Evolutionary conservation across 73 alveolate genomes (phyloP), one percentile per base, ranked within the genome.

Genomic region (Paramecium caudatum): DNA sequence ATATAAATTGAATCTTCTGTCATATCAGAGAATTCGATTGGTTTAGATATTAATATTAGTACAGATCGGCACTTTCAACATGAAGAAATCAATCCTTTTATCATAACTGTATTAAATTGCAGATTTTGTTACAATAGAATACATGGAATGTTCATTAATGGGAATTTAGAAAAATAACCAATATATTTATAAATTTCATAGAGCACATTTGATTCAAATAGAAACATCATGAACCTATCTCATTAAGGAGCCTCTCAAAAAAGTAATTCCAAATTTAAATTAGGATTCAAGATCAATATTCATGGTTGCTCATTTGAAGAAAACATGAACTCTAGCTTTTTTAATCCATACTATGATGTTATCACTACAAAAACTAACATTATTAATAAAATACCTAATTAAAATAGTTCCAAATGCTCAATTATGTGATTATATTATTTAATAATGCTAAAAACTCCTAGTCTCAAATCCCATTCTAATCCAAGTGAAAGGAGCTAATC

Each of bases 391-490:
- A 55, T 27, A 55, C 12, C 80, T 55, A 55, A 55, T 27, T 55
- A 55, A 55, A 27, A 27, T 55, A 43, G 30, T 55, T 27, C 46
- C 41, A 5, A 27, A 55, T 55, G 80, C 30, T 43, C 23, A 55
- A 55, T 55, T 5, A 55, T 55, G 80, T 55, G 80, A 55, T 27
- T 55, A 49, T 49, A 55, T 55, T 10, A 55, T 19, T 23, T 21
- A 55, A 27, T 2, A 55, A n/a, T 65, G 83, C 16, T 65, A 65
- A 65, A 65, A 65, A 13, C 83, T 8, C 46, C 83, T 33, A 65
- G 83, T 65, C 83, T 33, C 15, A 65, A 65, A 65, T 65, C 83
- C 5, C 39, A 3, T 34, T 65, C 80, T 5, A 55, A 55, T 21
- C 80, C 83, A 33, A 65, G 50, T 30, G 83, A 65, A 65, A 65